These are phyloP conservation scores for Hypomontagnella monticulosa DNA, from an alignment of 495 filamentous ascomycete species.

Conservation along the genomic window DNA sequence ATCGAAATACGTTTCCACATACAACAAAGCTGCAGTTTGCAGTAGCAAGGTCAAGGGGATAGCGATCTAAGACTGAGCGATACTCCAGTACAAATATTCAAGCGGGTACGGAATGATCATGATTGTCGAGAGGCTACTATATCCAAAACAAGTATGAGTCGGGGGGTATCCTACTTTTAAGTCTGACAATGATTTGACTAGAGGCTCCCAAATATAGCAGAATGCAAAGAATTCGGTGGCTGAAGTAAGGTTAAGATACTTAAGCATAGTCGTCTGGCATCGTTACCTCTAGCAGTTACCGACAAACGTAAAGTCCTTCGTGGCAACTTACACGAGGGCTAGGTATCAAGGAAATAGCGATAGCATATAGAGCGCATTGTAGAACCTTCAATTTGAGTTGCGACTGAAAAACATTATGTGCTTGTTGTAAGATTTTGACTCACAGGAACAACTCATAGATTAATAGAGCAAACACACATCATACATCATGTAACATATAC, in stretches of 20 bases:
- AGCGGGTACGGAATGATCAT: slow-evolving; percentile 17
- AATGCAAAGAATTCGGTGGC: neutral
- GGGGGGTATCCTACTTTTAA: neutral
- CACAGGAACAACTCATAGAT: neutral
- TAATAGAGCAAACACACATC: no score
- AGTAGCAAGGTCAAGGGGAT: slow-evolving; percentile 4
- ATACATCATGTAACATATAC: neutral
- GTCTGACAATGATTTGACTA: slow-evolving; percentile 13
- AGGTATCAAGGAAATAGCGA: neutral
- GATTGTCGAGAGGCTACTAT: slow-evolving; percentile 5
- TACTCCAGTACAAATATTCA: neutral
- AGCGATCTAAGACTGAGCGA: neutral
- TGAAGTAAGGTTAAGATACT: neutral
- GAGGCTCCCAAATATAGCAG: neutral
- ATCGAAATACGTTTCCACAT: neutral
- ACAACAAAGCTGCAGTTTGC: slow-evolving; percentile 1
- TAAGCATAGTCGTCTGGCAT: neutral
- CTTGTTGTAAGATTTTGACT: neutral
- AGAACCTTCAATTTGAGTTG: slow-evolving; percentile 9
- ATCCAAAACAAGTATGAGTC: slow-evolving; percentile 10
- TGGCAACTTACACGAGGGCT: neutral
- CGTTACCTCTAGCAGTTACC: slow-evolving; percentile 1
- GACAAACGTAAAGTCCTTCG: neutral
- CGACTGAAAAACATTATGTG: neutral
- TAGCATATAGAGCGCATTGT: neutral